Evolutionary conservation across 108 stramenopile species (phyloP).

Genomic region (Epithemia pelagica): DNA sequence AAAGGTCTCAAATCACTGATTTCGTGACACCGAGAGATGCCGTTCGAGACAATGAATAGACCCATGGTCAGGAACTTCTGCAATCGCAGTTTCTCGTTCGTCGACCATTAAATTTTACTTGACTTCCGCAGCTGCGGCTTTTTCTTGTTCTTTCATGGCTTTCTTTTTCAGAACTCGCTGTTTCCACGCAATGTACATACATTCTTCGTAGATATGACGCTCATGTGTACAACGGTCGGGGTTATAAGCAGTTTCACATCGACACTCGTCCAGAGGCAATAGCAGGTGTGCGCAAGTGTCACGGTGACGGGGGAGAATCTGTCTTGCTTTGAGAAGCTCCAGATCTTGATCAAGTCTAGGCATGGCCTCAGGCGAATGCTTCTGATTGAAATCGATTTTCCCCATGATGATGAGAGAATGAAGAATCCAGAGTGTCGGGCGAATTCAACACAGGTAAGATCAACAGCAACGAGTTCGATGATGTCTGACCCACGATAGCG

Average conservation of each 20-base stretch:
- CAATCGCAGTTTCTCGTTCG: too few species aligned
- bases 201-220: constrained; percentile 94
- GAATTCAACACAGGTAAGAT: too few species aligned
- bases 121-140: neutral
- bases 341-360: constrained; percentile 71
- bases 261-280: constrained; percentile 83
- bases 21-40: too few species aligned
- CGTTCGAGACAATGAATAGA: too few species aligned
- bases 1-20: too few species aligned
- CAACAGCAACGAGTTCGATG: too few species aligned
- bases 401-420: too few species aligned
- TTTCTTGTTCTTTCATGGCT: constrained; percentile 16
- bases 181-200: constrained; percentile 86
- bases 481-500: too few species aligned
- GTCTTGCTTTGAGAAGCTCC: constrained; percentile 70
- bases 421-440: too few species aligned
- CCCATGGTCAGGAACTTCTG: too few species aligned
- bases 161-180: constrained; percentile 74
- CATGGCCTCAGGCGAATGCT: constrained; percentile 62
- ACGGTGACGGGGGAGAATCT: constrained; percentile 84
- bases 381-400: too few species aligned
- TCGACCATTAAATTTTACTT: too few species aligned
- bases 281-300: constrained; percentile 94
- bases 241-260: constrained; percentile 75
- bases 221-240: constrained; percentile 86